A percentile compares a stretch with the other conserved stretches of the same genome.
Evolutionary conservation across 371 early-diverging fungal species (phyloP).

Genomic region (Rhizomucor miehei): DNA sequence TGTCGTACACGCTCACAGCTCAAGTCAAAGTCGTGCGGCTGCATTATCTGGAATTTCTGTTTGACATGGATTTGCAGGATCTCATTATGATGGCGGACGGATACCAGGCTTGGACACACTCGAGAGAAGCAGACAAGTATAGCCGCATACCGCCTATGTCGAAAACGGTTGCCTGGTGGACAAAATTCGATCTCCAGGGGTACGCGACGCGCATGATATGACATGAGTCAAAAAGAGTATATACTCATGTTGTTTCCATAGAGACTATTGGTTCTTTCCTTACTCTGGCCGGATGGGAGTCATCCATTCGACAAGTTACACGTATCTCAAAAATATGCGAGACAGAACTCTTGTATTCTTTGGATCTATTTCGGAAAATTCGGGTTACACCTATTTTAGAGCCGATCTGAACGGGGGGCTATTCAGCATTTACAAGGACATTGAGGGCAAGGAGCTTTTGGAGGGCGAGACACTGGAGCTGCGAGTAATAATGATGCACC

Average conservation of each 20-base stretch:
- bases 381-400: slow-evolving; percentile 40
- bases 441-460: slow-evolving; percentile 21
- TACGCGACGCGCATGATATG: slow-evolving; percentile 4
- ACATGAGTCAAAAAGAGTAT: slow-evolving; percentile 10
- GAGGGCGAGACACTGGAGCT: slow-evolving; percentile 8
- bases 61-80: slow-evolving; percentile 13
- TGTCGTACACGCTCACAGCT: too few relatives aligned
- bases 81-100: slow-evolving; percentile 41
- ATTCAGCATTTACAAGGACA: slow-evolving; percentile 37
- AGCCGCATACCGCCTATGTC: slow-evolving; percentile 19
- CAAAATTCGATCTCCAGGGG: slow-evolving; percentile 33
- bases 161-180: slow-evolving; percentile 34
- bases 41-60: too few relatives aligned
- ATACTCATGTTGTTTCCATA: background rate
- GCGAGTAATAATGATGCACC: slow-evolving; percentile 15
- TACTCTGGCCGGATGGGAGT: slow-evolving; percentile 34
- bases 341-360: slow-evolving; percentile 17
- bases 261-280: slow-evolving; percentile 31
- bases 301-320: slow-evolving; percentile 37
- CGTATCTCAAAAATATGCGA: slow-evolving; percentile 24
- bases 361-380: slow-evolving; percentile 41
- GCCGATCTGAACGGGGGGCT: slow-evolving; percentile 21
- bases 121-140: slow-evolving; percentile 28
- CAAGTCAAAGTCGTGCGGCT: too few relatives aligned
- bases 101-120: slow-evolving; percentile 43